Percentiles rank a stretch among this genome's conserved stretches.
Conservation (phyloP, 768 basidiomycete genomes). For the Suillus sp. region DNA sequence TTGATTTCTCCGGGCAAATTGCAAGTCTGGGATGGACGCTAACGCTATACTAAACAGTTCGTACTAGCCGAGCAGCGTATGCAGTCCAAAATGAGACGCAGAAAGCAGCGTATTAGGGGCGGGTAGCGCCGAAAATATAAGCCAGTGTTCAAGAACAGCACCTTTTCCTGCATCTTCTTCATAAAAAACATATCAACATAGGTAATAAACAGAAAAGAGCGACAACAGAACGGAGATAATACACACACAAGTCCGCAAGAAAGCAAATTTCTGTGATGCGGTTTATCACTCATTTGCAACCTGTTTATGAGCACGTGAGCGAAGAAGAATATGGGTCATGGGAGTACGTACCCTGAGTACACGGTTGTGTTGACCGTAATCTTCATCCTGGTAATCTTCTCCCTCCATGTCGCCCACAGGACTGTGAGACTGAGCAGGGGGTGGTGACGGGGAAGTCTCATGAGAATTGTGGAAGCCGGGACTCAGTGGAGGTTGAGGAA, state of each 20-base stretch:
- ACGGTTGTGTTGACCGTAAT: conserved; percentile 31
- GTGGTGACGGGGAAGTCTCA: conserved; percentile 18
- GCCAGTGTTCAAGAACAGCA: not conserved
- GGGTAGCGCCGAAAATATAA: not conserved
- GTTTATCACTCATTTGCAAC: conserved; percentile 2
- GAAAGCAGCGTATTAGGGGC: conserved; percentile 1
- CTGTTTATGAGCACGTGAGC: not conserved
- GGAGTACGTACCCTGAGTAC: conserved; percentile 29
- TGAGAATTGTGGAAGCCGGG: conserved; percentile 27
- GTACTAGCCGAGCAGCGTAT: not conserved
- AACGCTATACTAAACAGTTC: conserved; percentile 6
- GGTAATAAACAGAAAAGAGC: conserved; percentile 7
- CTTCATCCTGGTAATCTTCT: conserved; percentile 18
- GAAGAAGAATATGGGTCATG: not conserved
- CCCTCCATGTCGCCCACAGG: conserved; percentile 14
- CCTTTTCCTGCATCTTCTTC: not conserved
- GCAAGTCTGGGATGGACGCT: not conserved
- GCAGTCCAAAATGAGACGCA: not conserved
- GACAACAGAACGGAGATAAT: not conserved
- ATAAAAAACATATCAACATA: not conserved
- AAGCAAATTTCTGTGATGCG: not conserved
- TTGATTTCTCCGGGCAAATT: not conserved
- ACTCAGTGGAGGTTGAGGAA: conserved; percentile 2
- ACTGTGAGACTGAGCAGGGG: conserved; percentile 19
- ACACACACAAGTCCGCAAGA: not conserved